phyloP scores from a whole-genome alignment of 2,329 filamentous ascomycete species.

The Paradendryphiella salina region DNA sequence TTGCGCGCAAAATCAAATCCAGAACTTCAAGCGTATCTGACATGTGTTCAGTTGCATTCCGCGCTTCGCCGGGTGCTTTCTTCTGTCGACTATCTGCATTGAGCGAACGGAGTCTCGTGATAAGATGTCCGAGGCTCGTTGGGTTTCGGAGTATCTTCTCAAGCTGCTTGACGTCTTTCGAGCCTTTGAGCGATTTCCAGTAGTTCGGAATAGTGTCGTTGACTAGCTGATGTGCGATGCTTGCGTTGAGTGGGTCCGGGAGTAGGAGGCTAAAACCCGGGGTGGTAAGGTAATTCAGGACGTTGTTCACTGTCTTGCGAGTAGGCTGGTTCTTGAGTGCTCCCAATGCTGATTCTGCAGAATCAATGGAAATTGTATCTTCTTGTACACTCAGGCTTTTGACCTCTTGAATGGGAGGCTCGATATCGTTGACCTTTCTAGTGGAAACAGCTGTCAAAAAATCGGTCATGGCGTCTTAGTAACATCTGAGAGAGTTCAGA shows the following conservation, averaged over 20 bases:
- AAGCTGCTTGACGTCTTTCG: slow-evolving; percentile 50
- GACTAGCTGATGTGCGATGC: slow-evolving; percentile 75
- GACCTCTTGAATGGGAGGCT: slow-evolving; percentile 25
- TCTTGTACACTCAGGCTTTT: slow-evolving; percentile 17
- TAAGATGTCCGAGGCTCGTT: slow-evolving; percentile 74
- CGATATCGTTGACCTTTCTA: slow-evolving; percentile 26
- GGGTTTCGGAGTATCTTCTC: slow-evolving; percentile 70
- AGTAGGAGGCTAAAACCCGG: slow-evolving; percentile 60
- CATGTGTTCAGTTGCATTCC: slow-evolving; percentile 40
- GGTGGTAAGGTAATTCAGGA: slow-evolving; percentile 57
- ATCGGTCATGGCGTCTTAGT: slow-evolving; percentile 49
- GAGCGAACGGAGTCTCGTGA: slow-evolving; percentile 68
- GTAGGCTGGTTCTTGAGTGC: slow-evolving; percentile 65
- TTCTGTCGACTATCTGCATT: slow-evolving; percentile 48
- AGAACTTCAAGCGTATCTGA: slow-evolving; percentile 52
- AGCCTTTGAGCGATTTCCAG: slow-evolving; percentile 59
- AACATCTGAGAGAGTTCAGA: neutral
- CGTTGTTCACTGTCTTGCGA: slow-evolving; percentile 58
- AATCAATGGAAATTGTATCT: slow-evolving; percentile 22
- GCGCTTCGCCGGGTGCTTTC: slow-evolving; percentile 38
- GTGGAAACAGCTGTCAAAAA: slow-evolving; percentile 55
- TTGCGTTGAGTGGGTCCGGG: slow-evolving; percentile 69
- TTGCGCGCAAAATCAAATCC: slow-evolving; percentile 49
- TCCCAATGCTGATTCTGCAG: slow-evolving; percentile 59
- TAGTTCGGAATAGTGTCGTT: slow-evolving; percentile 78